A percentile compares a stretch with the other conserved stretches of the same genome.
phyloP scores from a whole-genome alignment of 768 basidiomycete genomes.

The Calocybe indica region DNA sequence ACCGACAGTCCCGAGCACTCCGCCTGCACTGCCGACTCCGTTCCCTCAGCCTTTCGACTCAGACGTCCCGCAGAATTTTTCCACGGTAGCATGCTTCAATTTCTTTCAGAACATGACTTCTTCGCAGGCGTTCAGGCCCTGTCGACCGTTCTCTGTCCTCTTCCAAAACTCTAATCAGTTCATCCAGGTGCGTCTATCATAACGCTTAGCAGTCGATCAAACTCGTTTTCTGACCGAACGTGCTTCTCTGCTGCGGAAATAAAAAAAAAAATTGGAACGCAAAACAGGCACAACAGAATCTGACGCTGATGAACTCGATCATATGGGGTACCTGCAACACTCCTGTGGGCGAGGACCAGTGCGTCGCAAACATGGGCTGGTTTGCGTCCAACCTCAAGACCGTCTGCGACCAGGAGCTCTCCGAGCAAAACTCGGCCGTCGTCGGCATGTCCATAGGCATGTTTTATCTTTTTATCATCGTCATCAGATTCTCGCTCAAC shows the following conservation, averaged over 20 bases:
- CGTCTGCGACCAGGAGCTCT: conserved; percentile 46
- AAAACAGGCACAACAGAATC: conserved; percentile 55
- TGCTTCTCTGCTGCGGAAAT: neutral
- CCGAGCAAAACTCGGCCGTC: neutral
- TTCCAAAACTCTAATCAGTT: conserved; percentile 49
- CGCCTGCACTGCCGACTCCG: conserved; percentile 60
- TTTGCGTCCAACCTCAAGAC: conserved; percentile 44
- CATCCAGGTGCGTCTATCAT: conserved; percentile 36
- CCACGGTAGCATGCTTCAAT: conserved; percentile 52
- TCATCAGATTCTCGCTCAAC: neutral
- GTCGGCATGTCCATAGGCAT: conserved; percentile 30
- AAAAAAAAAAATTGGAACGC: neutral
- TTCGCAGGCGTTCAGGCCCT: conserved; percentile 54
- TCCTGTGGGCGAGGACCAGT: conserved; percentile 36
- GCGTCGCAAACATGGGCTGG: conserved; percentile 61
- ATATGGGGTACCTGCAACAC: conserved; percentile 84
- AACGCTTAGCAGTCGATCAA: neutral
- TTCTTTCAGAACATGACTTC: conserved; percentile 78
- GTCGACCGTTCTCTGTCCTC: conserved; percentile 71
- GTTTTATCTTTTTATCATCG: conserved; percentile 9
- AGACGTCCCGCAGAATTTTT: conserved; percentile 59
- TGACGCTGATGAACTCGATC: conserved; percentile 56
- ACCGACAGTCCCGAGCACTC: conserved; percentile 43
- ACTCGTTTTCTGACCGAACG: no score
- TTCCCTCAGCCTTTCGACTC: conserved; percentile 76